Evolutionary conservation across 805 yeast species (phyloP).

Genomic region (Sugiyamaella americana): DNA sequence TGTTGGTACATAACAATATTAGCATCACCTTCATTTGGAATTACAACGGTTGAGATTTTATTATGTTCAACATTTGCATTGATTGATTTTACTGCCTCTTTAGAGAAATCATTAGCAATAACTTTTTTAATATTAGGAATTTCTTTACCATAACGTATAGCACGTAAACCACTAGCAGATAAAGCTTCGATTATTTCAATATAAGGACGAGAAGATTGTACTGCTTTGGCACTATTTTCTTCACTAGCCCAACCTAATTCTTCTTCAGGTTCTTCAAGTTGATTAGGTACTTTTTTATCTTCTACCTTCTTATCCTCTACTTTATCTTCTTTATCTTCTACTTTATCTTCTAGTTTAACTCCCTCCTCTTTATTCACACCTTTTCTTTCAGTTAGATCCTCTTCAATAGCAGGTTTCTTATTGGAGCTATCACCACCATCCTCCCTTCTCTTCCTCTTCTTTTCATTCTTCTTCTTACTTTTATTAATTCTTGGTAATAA

Average conservation of each 20-base stretch:
- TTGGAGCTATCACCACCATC: too few relatives aligned
- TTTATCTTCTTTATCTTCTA: conserved; percentile 3
- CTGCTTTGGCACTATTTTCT: conserved; percentile 2
- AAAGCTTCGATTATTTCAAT: conserved; percentile 80
- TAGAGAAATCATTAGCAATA: conserved; percentile 84
- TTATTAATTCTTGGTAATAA: conserved; percentile 16
- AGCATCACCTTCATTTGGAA: conserved; percentile 83
- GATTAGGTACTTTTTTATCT: background rate
- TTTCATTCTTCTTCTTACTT: conserved; percentile 20
- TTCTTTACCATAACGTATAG: conserved; percentile 89
- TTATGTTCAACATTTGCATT: conserved; percentile 65
- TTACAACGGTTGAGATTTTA: conserved; percentile 49
- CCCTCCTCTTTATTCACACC: conserved; percentile 4
- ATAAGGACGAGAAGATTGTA: conserved; percentile 35
- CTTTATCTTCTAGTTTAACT: conserved; percentile 6
- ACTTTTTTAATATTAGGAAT: conserved; percentile 67
- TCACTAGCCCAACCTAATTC: background rate
- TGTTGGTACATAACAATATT: conserved; percentile 61
- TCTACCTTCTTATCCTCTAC: conserved; percentile 8
- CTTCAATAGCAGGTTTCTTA: background rate
- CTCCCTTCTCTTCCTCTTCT: conserved; percentile 16
- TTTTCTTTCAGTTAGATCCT: background rate
- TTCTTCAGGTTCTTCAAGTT: background rate
- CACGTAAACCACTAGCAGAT: conserved; percentile 92
- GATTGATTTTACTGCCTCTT: conserved; percentile 80